Evolutionary conservation across 148 eudicot genomes (phyloP).

Genomic region (Vaccinium darrowii): DNA sequence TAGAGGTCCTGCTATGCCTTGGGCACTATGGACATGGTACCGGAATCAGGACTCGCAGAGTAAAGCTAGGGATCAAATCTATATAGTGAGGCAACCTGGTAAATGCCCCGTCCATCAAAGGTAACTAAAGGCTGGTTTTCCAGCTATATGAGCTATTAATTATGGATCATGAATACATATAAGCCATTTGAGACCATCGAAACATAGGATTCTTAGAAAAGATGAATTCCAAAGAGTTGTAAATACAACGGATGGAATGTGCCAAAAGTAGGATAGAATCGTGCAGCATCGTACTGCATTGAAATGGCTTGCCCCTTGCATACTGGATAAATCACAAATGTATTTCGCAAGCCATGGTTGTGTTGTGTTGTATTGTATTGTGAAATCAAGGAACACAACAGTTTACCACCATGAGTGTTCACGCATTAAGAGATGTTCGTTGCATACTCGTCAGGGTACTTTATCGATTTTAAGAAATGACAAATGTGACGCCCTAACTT

Average conservation of each 20-base stretch:
- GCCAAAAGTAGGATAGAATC: background rate
- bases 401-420: no score
- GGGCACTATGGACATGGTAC: slow-evolving; percentile 98
- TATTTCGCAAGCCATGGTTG: background rate
- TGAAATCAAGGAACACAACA: slow-evolving; percentile 27
- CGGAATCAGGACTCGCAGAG: slow-evolving; percentile 79
- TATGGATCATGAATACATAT: background rate
- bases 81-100: slow-evolving; percentile 84
- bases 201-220: background rate
- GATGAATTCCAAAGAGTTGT: background rate
- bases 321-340: slow-evolving; percentile 2
- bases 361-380: background rate
- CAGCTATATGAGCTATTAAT: slow-evolving; percentile 1
- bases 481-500: no score
- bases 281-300: background rate
- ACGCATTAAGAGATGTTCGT: no score
- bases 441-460: no score
- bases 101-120: slow-evolving; percentile 38
- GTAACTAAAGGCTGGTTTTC: slow-evolving; percentile 26
- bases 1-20: slow-evolving; percentile 20
- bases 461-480: no score
- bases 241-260: background rate
- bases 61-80: slow-evolving; percentile 77
- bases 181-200: background rate
- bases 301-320: background rate